Percentiles rank a stretch among this genome's conserved stretches.
Conservation (phyloP, 1,139 yeast genomes). For the Kodamaea alishanica region DNA sequence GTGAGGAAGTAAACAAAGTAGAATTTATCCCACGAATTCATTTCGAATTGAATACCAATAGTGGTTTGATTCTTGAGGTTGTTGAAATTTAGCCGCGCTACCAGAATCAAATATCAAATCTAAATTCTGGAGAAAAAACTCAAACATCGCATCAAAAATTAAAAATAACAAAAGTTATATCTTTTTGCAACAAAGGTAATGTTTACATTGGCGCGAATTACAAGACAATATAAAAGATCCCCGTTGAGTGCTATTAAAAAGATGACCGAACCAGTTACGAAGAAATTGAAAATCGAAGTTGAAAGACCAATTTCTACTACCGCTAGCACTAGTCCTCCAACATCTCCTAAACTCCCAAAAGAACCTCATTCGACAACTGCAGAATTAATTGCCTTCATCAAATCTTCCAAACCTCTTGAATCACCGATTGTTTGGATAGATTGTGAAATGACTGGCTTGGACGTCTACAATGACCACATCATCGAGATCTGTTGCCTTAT, state of each 20-base stretch:
- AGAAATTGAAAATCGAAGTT: neutral
- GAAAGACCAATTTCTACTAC: neutral
- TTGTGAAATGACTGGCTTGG: conserved; percentile 86
- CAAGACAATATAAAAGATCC: neutral
- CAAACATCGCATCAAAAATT: too few relatives aligned
- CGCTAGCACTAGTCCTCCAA: neutral
- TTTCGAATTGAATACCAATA: neutral
- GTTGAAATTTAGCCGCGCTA: too few relatives aligned
- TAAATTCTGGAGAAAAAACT: too few relatives aligned
- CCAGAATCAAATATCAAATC: too few relatives aligned
- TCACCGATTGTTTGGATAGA: conserved; percentile 74
- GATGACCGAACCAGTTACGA: conserved; percentile 1
- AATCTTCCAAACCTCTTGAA: conserved; percentile 2
- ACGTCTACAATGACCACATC: conserved; percentile 65
- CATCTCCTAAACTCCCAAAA: neutral
- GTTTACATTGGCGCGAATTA: neutral
- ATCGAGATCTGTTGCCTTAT: conserved; percentile 89
- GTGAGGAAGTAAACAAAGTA: conserved; percentile 36
- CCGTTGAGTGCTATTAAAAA: neutral
- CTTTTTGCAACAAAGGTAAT: neutral
- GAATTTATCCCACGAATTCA: conserved; percentile 19
- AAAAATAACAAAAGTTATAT: neutral
- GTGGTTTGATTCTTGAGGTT: too few relatives aligned
- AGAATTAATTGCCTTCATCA: conserved; percentile 2
- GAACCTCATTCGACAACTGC: neutral